Conservation (phyloP, 352 stramenopile species). For the Pythium aquatile region DNA sequence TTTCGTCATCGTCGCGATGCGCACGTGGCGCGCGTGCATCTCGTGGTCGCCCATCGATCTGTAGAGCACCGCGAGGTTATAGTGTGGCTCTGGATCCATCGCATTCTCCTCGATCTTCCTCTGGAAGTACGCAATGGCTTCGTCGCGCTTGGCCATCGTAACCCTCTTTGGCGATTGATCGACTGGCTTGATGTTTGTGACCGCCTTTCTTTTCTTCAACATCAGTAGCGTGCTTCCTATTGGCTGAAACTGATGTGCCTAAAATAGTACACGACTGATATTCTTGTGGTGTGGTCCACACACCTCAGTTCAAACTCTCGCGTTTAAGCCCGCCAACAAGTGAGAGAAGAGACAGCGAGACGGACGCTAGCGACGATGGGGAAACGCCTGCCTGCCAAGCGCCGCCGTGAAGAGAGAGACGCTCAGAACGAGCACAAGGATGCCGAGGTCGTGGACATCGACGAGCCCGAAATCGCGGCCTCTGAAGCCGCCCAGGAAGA, state of each 20-base stretch:
- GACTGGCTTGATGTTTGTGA: not conserved
- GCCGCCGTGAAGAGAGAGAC: constrained; percentile 30
- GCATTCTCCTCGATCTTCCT: constrained; percentile 51
- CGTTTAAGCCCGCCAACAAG: not conserved
- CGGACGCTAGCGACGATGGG: constrained; percentile 16
- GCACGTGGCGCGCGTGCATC: constrained; percentile 41
- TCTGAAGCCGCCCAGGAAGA: constrained; percentile 10
- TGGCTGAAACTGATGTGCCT: constrained; percentile 10
- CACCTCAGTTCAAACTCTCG: constrained; percentile 12
- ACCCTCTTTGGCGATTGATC: not conserved
- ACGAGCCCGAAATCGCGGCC: not conserved
- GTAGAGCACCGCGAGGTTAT: constrained; percentile 58
- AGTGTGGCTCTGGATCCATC: constrained; percentile 53
- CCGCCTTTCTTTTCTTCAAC: not conserved
- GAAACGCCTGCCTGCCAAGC: constrained; percentile 16
- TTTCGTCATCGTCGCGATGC: constrained; percentile 63
- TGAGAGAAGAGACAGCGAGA: not conserved
- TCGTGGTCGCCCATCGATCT: constrained; percentile 42
- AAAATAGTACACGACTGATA: constrained; percentile 1
- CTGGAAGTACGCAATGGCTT: constrained; percentile 67
- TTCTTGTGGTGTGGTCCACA: constrained; percentile 15
- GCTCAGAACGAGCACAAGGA: constrained; percentile 27
- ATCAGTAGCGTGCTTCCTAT: not conserved
- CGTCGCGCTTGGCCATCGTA: constrained; percentile 38
- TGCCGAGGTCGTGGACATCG: constrained; percentile 31